phyloP scores from a whole-genome alignment of 768 basidiomycete genomes.

The Lenzites betulinus region DNA sequence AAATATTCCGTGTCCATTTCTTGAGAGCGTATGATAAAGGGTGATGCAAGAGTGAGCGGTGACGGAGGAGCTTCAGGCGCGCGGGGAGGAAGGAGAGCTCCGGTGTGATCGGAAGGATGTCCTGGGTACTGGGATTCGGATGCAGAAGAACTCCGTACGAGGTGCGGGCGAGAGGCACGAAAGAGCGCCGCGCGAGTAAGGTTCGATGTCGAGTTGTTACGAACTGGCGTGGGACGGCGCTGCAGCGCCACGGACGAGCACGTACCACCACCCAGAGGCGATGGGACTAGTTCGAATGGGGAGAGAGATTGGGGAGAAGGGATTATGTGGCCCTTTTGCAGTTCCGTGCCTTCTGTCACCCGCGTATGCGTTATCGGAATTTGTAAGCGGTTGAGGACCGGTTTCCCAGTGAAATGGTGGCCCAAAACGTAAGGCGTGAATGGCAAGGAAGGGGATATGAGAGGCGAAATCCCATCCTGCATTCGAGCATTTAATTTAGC shows the following conservation, averaged over 20 bases:
- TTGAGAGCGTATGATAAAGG: conserved; percentile 11
- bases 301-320: conserved; percentile 3
- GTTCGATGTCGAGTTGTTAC: conserved; percentile 12
- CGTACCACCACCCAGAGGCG: background rate
- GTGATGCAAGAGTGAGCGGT: conserved; percentile 11
- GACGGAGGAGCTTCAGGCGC: background rate
- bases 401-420: background rate
- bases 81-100: conserved; percentile 1
- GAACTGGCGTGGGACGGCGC: background rate
- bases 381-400: conserved; percentile 1
- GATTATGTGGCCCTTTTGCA: background rate
- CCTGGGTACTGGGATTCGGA: background rate
- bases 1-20: conserved; percentile 12
- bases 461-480: conserved; percentile 4
- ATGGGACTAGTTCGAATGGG: conserved; percentile 2
- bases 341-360: background rate
- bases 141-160: conserved; percentile 4
- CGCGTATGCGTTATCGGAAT: conserved; percentile 3
- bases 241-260: background rate
- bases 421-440: conserved; percentile 9
- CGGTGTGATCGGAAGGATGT: background rate
- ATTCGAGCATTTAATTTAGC: conserved; percentile 11
- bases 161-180: conserved; percentile 4
- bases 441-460: background rate
- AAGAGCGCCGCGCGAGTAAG: conserved; percentile 11